phyloP scores from a whole-genome alignment of 306 rosid genomes.

The Dalbergia cultrata region DNA sequence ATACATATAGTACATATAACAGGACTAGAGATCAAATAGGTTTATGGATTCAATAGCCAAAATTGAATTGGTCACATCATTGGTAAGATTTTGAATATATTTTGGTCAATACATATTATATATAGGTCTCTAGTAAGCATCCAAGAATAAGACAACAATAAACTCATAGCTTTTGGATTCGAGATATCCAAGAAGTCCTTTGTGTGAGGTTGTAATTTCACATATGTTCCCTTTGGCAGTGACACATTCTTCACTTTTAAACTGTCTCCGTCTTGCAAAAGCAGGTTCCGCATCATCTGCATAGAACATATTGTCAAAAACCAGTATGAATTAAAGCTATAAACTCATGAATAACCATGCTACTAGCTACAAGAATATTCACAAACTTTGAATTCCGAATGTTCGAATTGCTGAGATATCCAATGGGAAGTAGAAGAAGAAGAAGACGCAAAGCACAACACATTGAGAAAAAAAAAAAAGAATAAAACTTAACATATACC shows the following conservation, averaged over 20 bases:
- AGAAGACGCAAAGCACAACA: no score
- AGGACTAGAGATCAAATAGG: background rate
- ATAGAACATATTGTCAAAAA: conserved; percentile 9
- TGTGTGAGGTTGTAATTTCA: conserved; percentile 85
- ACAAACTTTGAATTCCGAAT: conserved; percentile 9
- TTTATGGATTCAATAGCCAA: background rate
- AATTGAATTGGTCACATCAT: background rate
- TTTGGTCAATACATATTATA: background rate
- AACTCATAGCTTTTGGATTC: conserved; percentile 87
- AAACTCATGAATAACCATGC: background rate
- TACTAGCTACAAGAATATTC: conserved; percentile 31
- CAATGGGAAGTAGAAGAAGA: no score
- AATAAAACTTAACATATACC: no score
- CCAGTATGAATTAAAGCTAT: conserved; percentile 16
- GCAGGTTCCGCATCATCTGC: conserved; percentile 92
- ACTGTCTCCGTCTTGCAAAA: conserved; percentile 81
- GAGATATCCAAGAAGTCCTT: conserved; percentile 85
- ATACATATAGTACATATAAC: background rate
- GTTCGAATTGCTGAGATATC: no score
- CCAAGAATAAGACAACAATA: conserved; percentile 5
- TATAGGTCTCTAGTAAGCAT: background rate
- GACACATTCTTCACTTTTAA: conserved; percentile 71
- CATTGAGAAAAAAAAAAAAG: no score
- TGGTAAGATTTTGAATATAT: background rate
- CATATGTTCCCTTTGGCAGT: conserved; percentile 86